Evolutionary conservation across 441 rosid genomes (phyloP).

Genomic region (Codiaeum variegatum): DNA sequence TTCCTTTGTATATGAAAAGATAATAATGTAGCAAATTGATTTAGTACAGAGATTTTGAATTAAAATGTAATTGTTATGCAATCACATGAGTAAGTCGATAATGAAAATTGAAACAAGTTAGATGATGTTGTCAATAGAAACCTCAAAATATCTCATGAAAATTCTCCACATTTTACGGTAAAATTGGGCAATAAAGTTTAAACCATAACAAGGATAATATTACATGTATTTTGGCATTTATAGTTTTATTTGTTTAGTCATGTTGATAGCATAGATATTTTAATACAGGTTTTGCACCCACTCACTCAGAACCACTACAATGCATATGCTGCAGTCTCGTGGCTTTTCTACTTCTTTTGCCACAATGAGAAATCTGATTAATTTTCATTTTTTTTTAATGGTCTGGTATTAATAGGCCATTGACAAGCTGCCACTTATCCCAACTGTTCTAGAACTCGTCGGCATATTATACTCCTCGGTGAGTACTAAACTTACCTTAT

Average conservation of each 20-base stretch:
- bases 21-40: background rate
- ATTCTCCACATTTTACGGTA: background rate
- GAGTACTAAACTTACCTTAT: constrained; percentile 24
- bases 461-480: constrained; percentile 74
- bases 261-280: background rate
- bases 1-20: background rate
- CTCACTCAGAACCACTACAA: background rate
- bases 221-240: too few relatives aligned
- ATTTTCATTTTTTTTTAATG: constrained; percentile 2
- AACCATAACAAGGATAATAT: background rate
- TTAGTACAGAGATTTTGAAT: background rate
- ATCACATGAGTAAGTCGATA: background rate
- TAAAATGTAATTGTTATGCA: background rate
- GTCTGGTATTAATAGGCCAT: constrained; percentile 39
- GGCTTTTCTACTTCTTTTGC: background rate
- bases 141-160: background rate
- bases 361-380: background rate
- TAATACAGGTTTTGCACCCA: background rate
- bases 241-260: background rate
- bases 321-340: background rate
- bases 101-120: background rate
- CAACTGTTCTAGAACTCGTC: constrained; percentile 57
- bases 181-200: background rate
- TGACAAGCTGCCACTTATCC: constrained; percentile 72
- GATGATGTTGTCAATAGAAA: background rate